Conservation (phyloP, 345 rosid genomes). For the Brassica incana region DNA sequence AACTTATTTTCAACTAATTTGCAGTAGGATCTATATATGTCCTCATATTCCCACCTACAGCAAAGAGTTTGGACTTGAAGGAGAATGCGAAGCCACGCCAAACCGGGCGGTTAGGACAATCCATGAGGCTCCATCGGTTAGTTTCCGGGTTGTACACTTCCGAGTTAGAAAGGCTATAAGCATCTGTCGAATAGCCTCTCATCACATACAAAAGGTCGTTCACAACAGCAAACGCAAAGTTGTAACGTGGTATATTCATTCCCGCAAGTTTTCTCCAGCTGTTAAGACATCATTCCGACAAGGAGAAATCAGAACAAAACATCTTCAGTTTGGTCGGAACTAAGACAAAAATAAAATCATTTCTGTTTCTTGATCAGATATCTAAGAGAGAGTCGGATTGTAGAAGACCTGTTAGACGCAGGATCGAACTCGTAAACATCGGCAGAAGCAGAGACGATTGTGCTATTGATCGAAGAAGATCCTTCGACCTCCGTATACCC, state of each 20-base stretch:
- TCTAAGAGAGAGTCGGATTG: not conserved
- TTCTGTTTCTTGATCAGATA: not conserved
- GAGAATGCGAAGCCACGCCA: slow-evolving; percentile 83
- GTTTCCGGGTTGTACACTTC: slow-evolving; percentile 69
- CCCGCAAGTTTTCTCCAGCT: slow-evolving; percentile 77
- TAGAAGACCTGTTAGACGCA: slow-evolving; percentile 76
- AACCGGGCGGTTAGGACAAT: slow-evolving; percentile 71
- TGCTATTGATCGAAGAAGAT: slow-evolving; percentile 31
- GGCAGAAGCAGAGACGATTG: slow-evolving; percentile 49
- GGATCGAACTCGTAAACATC: slow-evolving; percentile 78
- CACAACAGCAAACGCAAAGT: slow-evolving; percentile 82
- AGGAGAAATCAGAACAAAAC: not conserved
- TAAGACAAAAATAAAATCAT: not conserved
- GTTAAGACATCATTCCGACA: slow-evolving; percentile 18
- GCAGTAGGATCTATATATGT: not conserved
- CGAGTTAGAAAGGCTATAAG: slow-evolving; percentile 64
- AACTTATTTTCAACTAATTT: not conserved
- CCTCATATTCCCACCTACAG: slow-evolving; percentile 54
- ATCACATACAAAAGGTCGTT: slow-evolving; percentile 70
- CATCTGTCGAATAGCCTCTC: slow-evolving; percentile 64
- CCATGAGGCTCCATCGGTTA: slow-evolving; percentile 60
- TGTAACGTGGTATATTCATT: slow-evolving; percentile 75
- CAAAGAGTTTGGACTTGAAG: slow-evolving; percentile 68
- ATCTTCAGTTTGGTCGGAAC: not conserved
- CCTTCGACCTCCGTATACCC: slow-evolving; percentile 65